These are phyloP conservation scores for Citrus unshiu DNA, from an alignment of 345 rosid species.

Conservation along the genomic window DNA sequence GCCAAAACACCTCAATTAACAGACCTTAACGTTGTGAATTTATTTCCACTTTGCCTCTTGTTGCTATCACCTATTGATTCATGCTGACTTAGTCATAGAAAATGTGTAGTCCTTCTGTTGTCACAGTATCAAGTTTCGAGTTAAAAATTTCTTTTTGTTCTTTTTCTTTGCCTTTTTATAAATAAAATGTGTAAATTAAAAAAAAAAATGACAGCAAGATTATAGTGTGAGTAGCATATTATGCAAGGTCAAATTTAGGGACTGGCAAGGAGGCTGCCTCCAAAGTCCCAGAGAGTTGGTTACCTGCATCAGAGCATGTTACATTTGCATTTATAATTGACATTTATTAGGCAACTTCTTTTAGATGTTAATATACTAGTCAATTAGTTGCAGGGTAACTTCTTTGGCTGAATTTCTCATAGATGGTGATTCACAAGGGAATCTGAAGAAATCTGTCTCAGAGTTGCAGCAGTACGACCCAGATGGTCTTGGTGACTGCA, in stretches of 20 bases:
- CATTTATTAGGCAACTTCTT: neutral
- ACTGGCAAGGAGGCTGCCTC: neutral
- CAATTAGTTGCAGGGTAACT: constrained; percentile 11
- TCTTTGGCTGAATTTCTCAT: constrained; percentile 28
- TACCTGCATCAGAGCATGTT: neutral
- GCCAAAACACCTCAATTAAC: no score
- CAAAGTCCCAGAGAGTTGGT: neutral
- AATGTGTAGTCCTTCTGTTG: no score
- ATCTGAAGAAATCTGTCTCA: constrained; percentile 20
- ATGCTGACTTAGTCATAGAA: neutral
- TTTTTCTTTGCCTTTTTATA: neutral
- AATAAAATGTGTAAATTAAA: neutral
- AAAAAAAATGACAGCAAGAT: neutral
- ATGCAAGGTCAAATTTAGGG: neutral
- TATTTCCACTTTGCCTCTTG: neutral
- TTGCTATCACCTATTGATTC: neutral
- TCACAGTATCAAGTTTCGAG: neutral
- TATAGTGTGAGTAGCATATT: neutral
- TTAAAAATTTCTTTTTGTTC: neutral
- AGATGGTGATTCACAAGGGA: constrained; percentile 27
- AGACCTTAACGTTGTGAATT: neutral
- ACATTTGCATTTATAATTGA: neutral
- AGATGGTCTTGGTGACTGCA: constrained; percentile 22
- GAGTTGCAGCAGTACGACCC: constrained; percentile 21
- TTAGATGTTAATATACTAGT: neutral